phyloP scores from a whole-genome alignment of 306 rosid genomes.

The Lotus japonicus region DNA sequence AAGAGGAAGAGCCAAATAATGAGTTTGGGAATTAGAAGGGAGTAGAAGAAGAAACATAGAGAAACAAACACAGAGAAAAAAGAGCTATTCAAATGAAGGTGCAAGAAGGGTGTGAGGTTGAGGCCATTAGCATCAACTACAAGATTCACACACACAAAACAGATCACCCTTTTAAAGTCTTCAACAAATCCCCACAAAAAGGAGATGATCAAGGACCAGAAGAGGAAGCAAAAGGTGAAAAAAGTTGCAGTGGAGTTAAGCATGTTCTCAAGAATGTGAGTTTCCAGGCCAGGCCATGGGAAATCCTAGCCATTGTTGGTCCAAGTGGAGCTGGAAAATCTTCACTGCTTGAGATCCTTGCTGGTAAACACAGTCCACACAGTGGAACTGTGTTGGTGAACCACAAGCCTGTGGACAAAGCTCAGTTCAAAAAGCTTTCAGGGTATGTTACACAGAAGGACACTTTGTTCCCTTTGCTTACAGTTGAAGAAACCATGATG shows the following conservation, averaged over 20 bases:
- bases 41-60: slow-evolving; percentile 14
- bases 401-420: slow-evolving; percentile 46
- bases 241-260: slow-evolving; percentile 30
- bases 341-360: slow-evolving; percentile 75
- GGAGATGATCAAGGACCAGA: slow-evolving; percentile 26
- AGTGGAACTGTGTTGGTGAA: slow-evolving; percentile 60
- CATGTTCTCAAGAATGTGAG: slow-evolving; percentile 57
- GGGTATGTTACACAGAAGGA: slow-evolving; percentile 92
- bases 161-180: slow-evolving; percentile 40
- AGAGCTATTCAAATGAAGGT: slow-evolving; percentile 47
- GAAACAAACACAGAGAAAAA: slow-evolving; percentile 9
- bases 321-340: slow-evolving; percentile 98
- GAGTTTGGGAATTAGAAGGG: slow-evolving; percentile 22
- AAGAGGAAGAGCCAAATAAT: slow-evolving; percentile 21
- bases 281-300: slow-evolving; percentile 65
- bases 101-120: slow-evolving; percentile 80
- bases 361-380: slow-evolving; percentile 60
- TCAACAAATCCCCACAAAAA: slow-evolving; percentile 33
- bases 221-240: slow-evolving; percentile 24
- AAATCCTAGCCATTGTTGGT: slow-evolving; percentile 86
- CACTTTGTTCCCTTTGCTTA: slow-evolving; percentile 67
- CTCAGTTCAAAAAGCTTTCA: slow-evolving; percentile 65
- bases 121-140: slow-evolving; percentile 67
- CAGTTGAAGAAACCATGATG: slow-evolving; percentile 85
- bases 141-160: slow-evolving; percentile 40